Base-by-base conservation (phyloP, 31 red algal genomes). In the Bonnemaisonia californica region DNA sequence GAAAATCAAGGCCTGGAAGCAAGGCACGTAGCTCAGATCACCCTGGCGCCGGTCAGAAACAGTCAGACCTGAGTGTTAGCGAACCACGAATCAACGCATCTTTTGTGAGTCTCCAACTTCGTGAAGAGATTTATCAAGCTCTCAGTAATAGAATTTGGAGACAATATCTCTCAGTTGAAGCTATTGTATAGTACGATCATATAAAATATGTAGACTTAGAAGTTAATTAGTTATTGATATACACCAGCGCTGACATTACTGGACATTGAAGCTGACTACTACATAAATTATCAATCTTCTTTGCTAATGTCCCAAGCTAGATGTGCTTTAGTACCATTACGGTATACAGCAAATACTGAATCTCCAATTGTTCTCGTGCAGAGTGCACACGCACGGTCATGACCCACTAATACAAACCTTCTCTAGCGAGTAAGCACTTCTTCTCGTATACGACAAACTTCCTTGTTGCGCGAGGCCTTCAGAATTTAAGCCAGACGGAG, bases 1-100 rank as follows among this genome's bases (percentile, higher is more conserved):
- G 90, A 93, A 75, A 74, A 87, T 3, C 77, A 85, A 41, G 90
- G 71, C 40, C 77, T 93, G n/a, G 83, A 75, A 9, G 90, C 90
- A 3, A 65, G 88, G 51, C 88, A 91, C 38, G 77, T 80, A 12
- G 57, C 28, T 32, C 41, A 34, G 18, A 42, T 71, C n/a, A 51
- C 45, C 45, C 16, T n/a, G n/a, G n/a, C n/a, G n/a, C n/a, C n/a
- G n/a, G n/a, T n/a, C n/a, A n/a, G n/a, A n/a, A n/a, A n/a, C n/a
- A n/a, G n/a, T n/a, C n/a, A n/a, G n/a, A n/a, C n/a, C n/a, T n/a
- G n/a, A n/a, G n/a, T n/a, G n/a, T n/a, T n/a, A n/a, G n/a, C n/a
- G n/a, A n/a, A n/a, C n/a, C n/a, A n/a, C n/a, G n/a, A n/a, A n/a
- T n/a, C n/a, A n/a, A n/a, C n/a, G n/a, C n/a, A n/a, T n/a, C n/a